Evolutionary conservation across 2,329 filamentous ascomycete genomes (phyloP).

Genomic region (Aspergillus arachidicola): DNA sequence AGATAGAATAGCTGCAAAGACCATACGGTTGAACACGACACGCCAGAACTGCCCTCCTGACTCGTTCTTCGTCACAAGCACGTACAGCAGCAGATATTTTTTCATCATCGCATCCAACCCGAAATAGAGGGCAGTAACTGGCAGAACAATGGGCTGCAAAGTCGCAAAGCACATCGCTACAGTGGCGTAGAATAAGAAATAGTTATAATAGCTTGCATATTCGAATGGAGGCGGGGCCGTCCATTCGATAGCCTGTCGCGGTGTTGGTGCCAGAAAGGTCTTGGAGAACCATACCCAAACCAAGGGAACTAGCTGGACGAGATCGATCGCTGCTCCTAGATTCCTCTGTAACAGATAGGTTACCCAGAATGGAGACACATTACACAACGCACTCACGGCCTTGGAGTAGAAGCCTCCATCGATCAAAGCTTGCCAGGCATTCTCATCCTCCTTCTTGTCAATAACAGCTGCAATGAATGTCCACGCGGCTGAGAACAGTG

Average conservation of each 20-base stretch:
- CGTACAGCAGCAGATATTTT: slow-evolving; percentile 92
- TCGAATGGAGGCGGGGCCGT: slow-evolving; percentile 92
- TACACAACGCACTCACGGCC: slow-evolving; percentile 74
- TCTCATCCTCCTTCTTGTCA: slow-evolving; percentile 57
- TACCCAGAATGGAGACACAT: slow-evolving; percentile 88
- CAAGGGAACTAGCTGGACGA: slow-evolving; percentile 85
- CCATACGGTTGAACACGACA: slow-evolving; percentile 85
- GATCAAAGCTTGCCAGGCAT: slow-evolving; percentile 70
- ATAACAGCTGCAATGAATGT: slow-evolving; percentile 69
- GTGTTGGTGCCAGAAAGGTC: slow-evolving; percentile 84
- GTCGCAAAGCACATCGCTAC: slow-evolving; percentile 82
- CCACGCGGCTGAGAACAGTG: slow-evolving; percentile 83
- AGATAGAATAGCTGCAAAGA: slow-evolving; percentile 78
- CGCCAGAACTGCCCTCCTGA: slow-evolving; percentile 94
- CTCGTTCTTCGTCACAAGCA: slow-evolving; percentile 95
- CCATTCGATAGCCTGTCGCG: slow-evolving; percentile 85
- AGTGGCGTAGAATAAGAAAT: slow-evolving; percentile 92
- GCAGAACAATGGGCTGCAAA: slow-evolving; percentile 83
- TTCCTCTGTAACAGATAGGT: slow-evolving; percentile 92
- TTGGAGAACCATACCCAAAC: slow-evolving; percentile 82
- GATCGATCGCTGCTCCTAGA: slow-evolving; percentile 86
- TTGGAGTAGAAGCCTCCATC: slow-evolving; percentile 64
- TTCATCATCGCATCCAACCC: slow-evolving; percentile 83
- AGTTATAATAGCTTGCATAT: slow-evolving; percentile 97
- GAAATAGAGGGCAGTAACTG: slow-evolving; percentile 89